Base-by-base conservation (phyloP, 305 asterid genomes). In the Fraxinus greggii region DNA sequence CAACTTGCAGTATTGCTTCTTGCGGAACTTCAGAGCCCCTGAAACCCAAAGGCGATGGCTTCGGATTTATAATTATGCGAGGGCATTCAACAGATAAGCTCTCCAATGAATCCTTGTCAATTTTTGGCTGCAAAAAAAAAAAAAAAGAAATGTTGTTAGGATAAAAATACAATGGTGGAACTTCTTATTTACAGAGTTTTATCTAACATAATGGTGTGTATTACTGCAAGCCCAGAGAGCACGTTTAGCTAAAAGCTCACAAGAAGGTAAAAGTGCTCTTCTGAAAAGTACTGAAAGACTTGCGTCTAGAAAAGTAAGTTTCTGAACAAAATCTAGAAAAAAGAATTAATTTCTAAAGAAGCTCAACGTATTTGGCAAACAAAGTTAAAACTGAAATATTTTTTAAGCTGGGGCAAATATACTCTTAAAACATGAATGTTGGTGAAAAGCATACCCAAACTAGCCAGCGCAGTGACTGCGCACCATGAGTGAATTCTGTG, bases 381-480 rank as follows among this genome's bases (percentile, higher is more conserved):
- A 12, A 4, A 26, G 23, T 69, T 28, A 17, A 51, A 51, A 51
- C 24, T 51, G 23, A 48, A 4, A 0, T n/a, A 17, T 4, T 51
- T 36, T 13, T 28, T 28, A 29, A 69, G 73, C 40, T 28, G 40
- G 75, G 75, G 40, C 19, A 70, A 31, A 70, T 19, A 15, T 2
- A 31, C 75, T 29, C 35, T 65, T 65, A 28, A 26, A 29, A 26
- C 19, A 13, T 28, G 40, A 24, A 70, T 8, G 40, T 12, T 28
- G 38, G 77, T 38, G 28, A 21, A 28, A 75, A 17, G 3, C 89
- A 48, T 92, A 95, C 99, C 99, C 99, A 95, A 31, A 94, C 91
- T 74, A 95, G 98, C 98, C 99, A 95, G 77, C 94, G 93, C 77
- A 95, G 92, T 4, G 98, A 95, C 36, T 78, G 89, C 26, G 97